A percentile compares a stretch with the other conserved stretches of the same genome.
Conservation (phyloP, 148 eudicot species). For the Cornus kousa region DNA sequence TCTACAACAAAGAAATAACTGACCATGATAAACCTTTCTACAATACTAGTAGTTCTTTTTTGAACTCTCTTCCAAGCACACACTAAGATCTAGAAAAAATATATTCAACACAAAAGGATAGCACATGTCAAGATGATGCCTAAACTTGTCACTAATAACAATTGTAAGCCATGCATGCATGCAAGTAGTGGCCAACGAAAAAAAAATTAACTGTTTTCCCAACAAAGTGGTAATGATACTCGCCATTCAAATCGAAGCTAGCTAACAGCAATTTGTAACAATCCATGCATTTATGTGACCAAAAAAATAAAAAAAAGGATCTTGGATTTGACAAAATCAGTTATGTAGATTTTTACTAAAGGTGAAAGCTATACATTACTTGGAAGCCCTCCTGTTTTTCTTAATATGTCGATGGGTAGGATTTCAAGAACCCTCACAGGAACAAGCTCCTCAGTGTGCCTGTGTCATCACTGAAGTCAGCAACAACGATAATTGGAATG, state of each 20-base stretch:
- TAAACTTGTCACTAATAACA: not conserved
- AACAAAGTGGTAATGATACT: not conserved
- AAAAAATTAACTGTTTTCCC: not conserved
- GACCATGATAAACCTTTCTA: no score
- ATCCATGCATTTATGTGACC: no score
- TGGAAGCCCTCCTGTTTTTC: constrained; percentile 62
- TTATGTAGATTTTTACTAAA: not conserved
- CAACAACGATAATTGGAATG: constrained; percentile 3
- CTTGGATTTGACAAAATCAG: no score
- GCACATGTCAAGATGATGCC: not conserved
- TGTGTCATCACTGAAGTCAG: constrained; percentile 21
- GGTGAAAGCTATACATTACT: constrained; percentile 41
- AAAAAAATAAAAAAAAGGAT: no score
- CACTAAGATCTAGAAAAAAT: not conserved
- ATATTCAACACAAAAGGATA: not conserved
- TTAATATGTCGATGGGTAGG: constrained; percentile 38
- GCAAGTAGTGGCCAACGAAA: not conserved
- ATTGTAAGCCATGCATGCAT: not conserved
- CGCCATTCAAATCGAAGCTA: not conserved
- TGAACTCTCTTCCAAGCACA: not conserved
- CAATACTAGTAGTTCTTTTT: no score
- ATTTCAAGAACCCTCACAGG: constrained; percentile 80
- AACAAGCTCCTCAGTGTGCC: constrained; percentile 59
- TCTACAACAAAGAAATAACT: no score
- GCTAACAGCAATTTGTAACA: no score